phyloP scores from a whole-genome alignment of 148 eudicot species.

The Polygonum aviculare region DNA sequence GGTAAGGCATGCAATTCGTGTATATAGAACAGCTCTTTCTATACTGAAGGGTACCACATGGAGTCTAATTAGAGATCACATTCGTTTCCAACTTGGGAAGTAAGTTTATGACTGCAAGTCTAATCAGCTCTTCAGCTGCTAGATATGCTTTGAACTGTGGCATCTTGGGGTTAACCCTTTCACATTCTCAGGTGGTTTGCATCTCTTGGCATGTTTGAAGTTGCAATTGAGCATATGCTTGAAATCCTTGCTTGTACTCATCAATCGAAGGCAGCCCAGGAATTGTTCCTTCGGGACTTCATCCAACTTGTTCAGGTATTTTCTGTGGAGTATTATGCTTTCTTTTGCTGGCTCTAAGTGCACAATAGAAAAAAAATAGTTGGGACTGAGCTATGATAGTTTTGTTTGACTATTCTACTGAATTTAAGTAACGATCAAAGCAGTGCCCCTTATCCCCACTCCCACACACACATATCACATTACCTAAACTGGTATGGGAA shows the following conservation, averaged over 20 bases:
- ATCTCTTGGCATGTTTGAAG: constrained; percentile 70
- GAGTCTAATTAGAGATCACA: constrained; percentile 83
- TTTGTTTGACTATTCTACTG: background rate
- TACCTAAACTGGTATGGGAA: background rate
- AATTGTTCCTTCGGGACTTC: constrained; percentile 77
- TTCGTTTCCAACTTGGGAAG: constrained; percentile 93
- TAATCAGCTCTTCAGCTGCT: background rate
- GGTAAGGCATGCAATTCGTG: constrained; percentile 89
- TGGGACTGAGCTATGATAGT: background rate
- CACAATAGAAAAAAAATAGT: background rate
- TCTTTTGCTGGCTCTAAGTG: background rate
- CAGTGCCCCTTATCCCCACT: background rate
- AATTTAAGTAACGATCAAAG: background rate
- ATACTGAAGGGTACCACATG: constrained; percentile 78
- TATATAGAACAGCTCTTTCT: constrained; percentile 79
- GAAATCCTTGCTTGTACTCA: constrained; percentile 83
- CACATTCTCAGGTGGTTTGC: constrained; percentile 77
- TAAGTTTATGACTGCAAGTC: constrained; percentile 27
- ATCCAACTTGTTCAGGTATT: constrained; percentile 78
- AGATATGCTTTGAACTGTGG: background rate
- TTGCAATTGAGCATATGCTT: constrained; percentile 71
- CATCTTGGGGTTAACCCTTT: background rate
- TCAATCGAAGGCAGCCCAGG: constrained; percentile 87
- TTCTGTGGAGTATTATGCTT: background rate
- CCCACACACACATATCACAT: background rate